Base-by-base conservation (phyloP, 805 yeast species). In the Lipomyces orientalis region DNA sequence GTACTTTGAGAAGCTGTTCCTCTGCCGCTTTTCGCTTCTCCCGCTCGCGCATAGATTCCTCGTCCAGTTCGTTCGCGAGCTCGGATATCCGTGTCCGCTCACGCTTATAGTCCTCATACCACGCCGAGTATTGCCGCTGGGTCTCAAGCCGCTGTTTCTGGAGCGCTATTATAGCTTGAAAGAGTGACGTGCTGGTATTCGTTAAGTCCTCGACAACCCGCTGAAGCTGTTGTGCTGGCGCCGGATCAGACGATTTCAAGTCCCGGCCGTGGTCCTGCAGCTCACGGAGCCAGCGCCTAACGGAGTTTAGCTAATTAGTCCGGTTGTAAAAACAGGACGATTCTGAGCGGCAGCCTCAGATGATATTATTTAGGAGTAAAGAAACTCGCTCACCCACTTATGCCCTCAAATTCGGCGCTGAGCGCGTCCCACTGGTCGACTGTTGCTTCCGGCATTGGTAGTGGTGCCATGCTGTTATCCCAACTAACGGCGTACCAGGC, bases 81-180 rank as follows among this genome's bases (percentile, higher is more conserved):
- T 25, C 59, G 2, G 70, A 43, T n/a, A 64, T 59, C 43, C 64
- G 55, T 14, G 62, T 43, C 12, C 68, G 60, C 61, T 67, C 70
- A 1, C 35, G 55, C 46, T 37, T 54, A 49, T 67, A 67, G 14
- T 37, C 58, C 22, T 58, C 63, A 43, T 67, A 61, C 70, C 70
- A 67, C 12, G 58, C 64, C 6, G 60, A 55, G 33, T 67, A 67
- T 43, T 64, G 63, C 31, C 56, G 31, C 25, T 67, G 64, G n/a
- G 62, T 67, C 19, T 67, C 70, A 10, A 54, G 62, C 12, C 70
- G 68, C n/a, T 67, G 70, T 16, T 56, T 54, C 57, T 67, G 70
- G 37, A 67, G 33, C 54, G 67, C 65, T 12, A 67, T 58, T 12
- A 67, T 31, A 3, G 68, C 70, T 22, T 60, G 62, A 31, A 67